Conservation (phyloP, 768 basidiomycete genomes). For the Thelephora ganbajun region DNA sequence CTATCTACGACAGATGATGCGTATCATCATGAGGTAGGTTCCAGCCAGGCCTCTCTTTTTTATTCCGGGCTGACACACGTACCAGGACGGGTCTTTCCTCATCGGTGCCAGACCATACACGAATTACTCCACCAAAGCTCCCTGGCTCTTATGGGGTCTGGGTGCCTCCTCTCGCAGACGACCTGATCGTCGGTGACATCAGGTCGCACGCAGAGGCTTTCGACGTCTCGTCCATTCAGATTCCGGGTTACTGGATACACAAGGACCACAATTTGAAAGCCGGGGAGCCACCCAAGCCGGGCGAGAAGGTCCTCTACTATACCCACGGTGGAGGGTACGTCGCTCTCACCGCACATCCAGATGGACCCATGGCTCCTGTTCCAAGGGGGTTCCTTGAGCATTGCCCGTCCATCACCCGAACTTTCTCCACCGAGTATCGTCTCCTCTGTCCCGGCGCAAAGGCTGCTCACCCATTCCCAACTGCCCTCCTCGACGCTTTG, state of each 20-base stretch:
- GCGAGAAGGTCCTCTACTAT: conserved; percentile 43
- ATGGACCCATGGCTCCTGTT: conserved; percentile 30
- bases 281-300: conserved; percentile 25
- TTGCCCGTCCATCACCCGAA: conserved; percentile 27
- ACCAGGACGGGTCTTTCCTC: no score
- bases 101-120: no score
- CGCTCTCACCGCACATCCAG: conserved; percentile 42
- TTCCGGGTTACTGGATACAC: conserved; percentile 14
- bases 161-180: conserved; percentile 7
- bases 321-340: conserved; percentile 56
- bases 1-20: no score
- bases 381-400: conserved; percentile 33
- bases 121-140: no score
- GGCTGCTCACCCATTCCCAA: conserved; percentile 49
- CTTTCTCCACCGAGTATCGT: conserved; percentile 61
- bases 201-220: conserved; percentile 6
- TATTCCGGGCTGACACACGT: no score
- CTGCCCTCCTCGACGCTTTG: conserved; percentile 60
- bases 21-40: no score
- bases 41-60: no score
- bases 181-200: conserved; percentile 11
- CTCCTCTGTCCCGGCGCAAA: conserved; percentile 27
- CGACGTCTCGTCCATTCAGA: conserved; percentile 6
- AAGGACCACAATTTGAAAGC: conserved; percentile 9
- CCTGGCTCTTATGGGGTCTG: conserved; percentile 6